phyloP scores from a whole-genome alignment of 139 green algal species.

The Eudorina sp. region DNA sequence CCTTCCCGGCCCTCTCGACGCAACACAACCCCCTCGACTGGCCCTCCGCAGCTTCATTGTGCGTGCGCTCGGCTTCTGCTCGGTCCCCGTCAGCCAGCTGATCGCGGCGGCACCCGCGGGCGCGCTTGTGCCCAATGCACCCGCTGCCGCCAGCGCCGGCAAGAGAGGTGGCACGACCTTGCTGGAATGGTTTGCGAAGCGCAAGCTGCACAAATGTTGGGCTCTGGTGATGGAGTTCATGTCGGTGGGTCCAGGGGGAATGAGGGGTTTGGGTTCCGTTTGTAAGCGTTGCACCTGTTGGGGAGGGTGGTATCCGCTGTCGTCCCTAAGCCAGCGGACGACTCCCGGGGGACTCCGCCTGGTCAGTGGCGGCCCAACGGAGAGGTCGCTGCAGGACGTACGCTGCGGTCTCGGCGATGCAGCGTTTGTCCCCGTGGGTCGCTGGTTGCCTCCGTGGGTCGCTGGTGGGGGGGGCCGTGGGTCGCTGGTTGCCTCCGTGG shows the following conservation, averaged over 20 bases:
- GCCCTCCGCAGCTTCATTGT: conserved; percentile 13
- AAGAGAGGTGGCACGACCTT: background rate
- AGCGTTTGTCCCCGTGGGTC: too few relatives aligned
- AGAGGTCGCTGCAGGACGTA: background rate
- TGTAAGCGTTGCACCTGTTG: background rate
- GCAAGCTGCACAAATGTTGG: conserved; percentile 20
- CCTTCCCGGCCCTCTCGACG: background rate
- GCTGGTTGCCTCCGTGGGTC: too few relatives aligned
- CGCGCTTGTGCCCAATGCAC: background rate
- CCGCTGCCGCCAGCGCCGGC: background rate
- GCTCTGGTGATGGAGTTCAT: conserved; percentile 45
- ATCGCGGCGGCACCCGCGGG: background rate
- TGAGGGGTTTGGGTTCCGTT: background rate
- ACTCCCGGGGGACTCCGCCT: background rate
- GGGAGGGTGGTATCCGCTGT: too few relatives aligned
- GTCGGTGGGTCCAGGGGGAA: background rate
- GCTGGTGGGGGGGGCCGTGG: too few relatives aligned
- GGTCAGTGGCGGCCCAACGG: too few relatives aligned
- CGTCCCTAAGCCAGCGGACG: background rate
- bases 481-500: too few relatives aligned
- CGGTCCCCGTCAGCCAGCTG: background rate
- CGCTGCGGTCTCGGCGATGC: too few relatives aligned
- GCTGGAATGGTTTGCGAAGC: background rate
- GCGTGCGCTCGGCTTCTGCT: conserved; percentile 26
- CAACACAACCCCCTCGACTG: background rate